Percentiles rank a stretch among this genome's conserved stretches.
phyloP scores from a whole-genome alignment of 305 asterid genomes.

The Plantago lanceolata region DNA sequence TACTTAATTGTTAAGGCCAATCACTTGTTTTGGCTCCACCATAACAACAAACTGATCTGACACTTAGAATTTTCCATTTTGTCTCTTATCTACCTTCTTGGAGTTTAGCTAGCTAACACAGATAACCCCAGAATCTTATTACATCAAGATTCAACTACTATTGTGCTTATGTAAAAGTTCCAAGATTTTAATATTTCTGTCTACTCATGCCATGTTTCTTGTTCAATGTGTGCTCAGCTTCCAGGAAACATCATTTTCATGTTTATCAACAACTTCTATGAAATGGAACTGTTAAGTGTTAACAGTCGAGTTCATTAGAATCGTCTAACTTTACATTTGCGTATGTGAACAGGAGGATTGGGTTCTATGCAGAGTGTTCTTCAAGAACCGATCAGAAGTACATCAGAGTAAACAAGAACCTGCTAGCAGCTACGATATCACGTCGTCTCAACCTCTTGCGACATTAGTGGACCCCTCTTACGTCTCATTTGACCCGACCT shows the following conservation, averaged over 20 bases:
- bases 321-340: not conserved
- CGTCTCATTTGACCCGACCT: constrained; percentile 16
- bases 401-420: constrained; percentile 21
- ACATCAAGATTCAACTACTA: constrained; percentile 16
- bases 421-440: not conserved
- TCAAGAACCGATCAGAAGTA: constrained; percentile 33
- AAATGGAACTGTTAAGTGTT: too few species aligned
- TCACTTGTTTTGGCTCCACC: constrained; percentile 17
- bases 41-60: not conserved
- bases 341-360: constrained; percentile 37
- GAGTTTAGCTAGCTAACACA: constrained; percentile 18
- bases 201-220: not conserved
- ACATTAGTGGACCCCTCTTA: constrained; percentile 29
- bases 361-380: constrained; percentile 49
- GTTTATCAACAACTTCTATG: too few species aligned
- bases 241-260: too few species aligned
- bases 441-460: constrained; percentile 32
- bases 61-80: not conserved
- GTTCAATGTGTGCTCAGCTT: too few species aligned
- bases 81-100: constrained; percentile 10
- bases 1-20: constrained; percentile 23
- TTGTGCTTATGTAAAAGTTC: not conserved
- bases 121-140: constrained; percentile 18
- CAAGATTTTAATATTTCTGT: not conserved
- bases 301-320: not conserved